A percentile compares a stretch with the other conserved stretches of the same genome.
Conservation (phyloP, 2,329 filamentous ascomycete species). For the Orbilia blumenaviensis region DNA sequence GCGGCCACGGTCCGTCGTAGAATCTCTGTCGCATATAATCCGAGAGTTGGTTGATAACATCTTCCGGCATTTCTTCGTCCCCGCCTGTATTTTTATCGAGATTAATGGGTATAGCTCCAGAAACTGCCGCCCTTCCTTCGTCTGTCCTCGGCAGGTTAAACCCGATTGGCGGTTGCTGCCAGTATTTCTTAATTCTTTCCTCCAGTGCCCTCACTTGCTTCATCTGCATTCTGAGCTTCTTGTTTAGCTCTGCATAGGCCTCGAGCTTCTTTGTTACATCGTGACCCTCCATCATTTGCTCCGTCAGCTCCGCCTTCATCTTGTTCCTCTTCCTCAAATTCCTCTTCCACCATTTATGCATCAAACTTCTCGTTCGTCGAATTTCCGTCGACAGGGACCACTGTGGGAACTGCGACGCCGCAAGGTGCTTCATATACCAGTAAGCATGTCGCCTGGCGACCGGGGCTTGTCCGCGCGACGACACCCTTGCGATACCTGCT, state of each 20-base stretch:
- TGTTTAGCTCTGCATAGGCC: neutral
- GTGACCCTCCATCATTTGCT: neutral
- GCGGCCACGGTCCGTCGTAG: constrained; percentile 32
- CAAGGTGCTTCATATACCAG: constrained; percentile 45
- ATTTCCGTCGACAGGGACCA: neutral
- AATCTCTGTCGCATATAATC: constrained; percentile 21
- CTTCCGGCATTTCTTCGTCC: constrained; percentile 13
- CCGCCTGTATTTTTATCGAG: constrained; percentile 7
- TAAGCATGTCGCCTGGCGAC: constrained; percentile 28
- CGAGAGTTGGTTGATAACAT: constrained; percentile 16
- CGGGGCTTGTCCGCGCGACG: neutral
- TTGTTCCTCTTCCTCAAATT: constrained; percentile 1
- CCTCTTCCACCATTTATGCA: constrained; percentile 15
- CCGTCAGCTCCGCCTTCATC: neutral
- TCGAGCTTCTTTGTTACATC: constrained; percentile 11
- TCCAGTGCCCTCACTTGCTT: neutral
- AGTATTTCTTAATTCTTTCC: constrained; percentile 28
- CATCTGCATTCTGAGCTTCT: constrained; percentile 1
- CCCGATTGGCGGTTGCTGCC: constrained; percentile 20
- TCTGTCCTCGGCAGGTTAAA: constrained; percentile 30
- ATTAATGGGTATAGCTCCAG: constrained; percentile 28
- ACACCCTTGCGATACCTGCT: constrained; percentile 20
- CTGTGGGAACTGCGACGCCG: constrained; percentile 6
- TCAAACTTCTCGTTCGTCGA: constrained; percentile 5
- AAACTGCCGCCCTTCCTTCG: constrained; percentile 24